Base-by-base conservation (phyloP, 2,329 filamentous ascomycete genomes). In the Ophiostoma sp. region DNA sequence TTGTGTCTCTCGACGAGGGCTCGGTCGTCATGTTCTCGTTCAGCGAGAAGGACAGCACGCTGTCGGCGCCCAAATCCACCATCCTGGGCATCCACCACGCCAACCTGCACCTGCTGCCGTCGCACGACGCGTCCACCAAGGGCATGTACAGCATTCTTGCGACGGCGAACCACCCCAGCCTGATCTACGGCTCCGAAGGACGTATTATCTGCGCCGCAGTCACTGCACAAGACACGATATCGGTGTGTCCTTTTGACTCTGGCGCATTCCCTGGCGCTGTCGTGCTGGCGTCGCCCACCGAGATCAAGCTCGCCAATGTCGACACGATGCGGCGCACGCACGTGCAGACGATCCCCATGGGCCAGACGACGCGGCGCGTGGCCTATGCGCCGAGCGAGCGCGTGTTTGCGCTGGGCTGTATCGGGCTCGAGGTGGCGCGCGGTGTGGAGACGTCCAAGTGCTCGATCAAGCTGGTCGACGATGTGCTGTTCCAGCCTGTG, bases 201-300 rank as follows among this genome's bases (percentile, higher is more conserved):
- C 87, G 94, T 31, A 90, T 97, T 57, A 88, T 97, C 0, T 99
- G 96, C 80, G 97, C 94, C 4, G 94, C 95, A 1, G 92, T 97
- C 1, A 97, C 94, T 15, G 93, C 94, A 2, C 92, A 97, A 72
- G 90, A 93, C 73, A 92, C 93, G 0, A 89, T 89, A 0, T 90
- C 87, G 67, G 89, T 98, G 6, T 95, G 92, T 72, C 86, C 90
- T 0, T 96, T 99, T 76, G 87, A 97, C 77, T 85, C 90, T 0
- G 87, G 90, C 74, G 91, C 90, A 1, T 99, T 92, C 76, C 93
- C 93, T 0, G 86, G 86, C 36, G 90, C 92, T 0, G 90, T 98
- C 64, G 88, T 92, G 0, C 86, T 99, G 57, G 93, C 94, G 1
- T 94, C 92, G 0, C 84, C 88, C 17, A 83, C 84, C 20, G 89